phyloP scores from a whole-genome alignment of 306 rosid genomes.

The Cucumis sativus region Cucumber_9930_V3 NC_026656.2:3351001-3351500 shows the following conservation, averaged over 20 bases:
- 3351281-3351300: background rate
- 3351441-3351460: background rate
- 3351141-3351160: conserved; percentile 23
- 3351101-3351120: conserved; percentile 10
- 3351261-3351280: background rate
- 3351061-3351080: conserved; percentile 34
- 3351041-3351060: conserved; percentile 27
- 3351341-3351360: background rate
- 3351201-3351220: conserved; percentile 37
- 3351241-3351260: conserved; percentile 34
- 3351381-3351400: background rate
- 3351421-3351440: background rate
- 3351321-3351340: background rate
- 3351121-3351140: conserved; percentile 17
- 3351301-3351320: background rate
- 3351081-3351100: conserved; percentile 26
- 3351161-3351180: conserved; percentile 35
- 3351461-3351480: background rate
- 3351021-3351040: conserved; percentile 24
- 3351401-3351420: background rate
- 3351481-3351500: background rate
- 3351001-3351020: conserved; percentile 16
- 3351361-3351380: background rate
- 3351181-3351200: conserved; percentile 25
- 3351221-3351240: conserved; percentile 36